These are phyloP conservation scores for Lentinus tigrinus DNA, from an alignment of 768 basidiomycete genomes.

Conservation along the genomic window DNA sequence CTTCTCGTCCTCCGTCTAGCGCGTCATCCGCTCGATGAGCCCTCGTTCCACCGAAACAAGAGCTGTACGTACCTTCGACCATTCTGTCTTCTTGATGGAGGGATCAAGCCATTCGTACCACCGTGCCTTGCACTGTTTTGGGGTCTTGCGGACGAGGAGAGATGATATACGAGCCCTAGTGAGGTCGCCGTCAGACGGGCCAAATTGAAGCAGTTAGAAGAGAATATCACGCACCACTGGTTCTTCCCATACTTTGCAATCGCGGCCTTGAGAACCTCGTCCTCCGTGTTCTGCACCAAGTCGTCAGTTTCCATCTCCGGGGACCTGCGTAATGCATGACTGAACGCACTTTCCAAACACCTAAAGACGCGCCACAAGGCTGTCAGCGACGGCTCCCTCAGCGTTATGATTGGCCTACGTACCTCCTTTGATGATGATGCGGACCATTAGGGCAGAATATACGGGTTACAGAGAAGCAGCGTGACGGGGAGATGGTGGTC, in stretches of 20 bases:
- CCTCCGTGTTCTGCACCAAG: slow-evolving; percentile 77
- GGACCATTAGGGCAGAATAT: slow-evolving; percentile 53
- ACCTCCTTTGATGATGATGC: slow-evolving; percentile 92
- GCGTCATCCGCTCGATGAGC: neutral
- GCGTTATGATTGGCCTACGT: slow-evolving; percentile 24
- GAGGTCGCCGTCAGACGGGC: neutral
- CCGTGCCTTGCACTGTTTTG: slow-evolving; percentile 98
- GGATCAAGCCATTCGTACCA: slow-evolving; percentile 99
- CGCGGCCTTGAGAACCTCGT: slow-evolving; percentile 98
- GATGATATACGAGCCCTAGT: slow-evolving; percentile 97
- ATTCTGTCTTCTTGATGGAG: slow-evolving; percentile 99
- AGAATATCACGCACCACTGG: slow-evolving; percentile 61
- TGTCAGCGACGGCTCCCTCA: neutral
- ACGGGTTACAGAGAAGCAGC: neutral
- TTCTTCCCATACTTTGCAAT: slow-evolving; percentile 98
- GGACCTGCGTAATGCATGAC: neutral
- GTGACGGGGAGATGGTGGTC: slow-evolving; percentile 8
- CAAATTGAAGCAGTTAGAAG: no score
- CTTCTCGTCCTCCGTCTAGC: slow-evolving; percentile 95
- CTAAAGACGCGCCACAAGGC: slow-evolving; percentile 30
- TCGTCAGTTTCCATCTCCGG: slow-evolving; percentile 15
- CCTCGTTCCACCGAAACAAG: neutral
- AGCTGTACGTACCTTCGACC: slow-evolving; percentile 88
- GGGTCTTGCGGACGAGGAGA: slow-evolving; percentile 94
- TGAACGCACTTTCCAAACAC: slow-evolving; percentile 75